Base-by-base conservation (phyloP, 176 grass and related monocot species). In the Elaeis guineensis region DNA sequence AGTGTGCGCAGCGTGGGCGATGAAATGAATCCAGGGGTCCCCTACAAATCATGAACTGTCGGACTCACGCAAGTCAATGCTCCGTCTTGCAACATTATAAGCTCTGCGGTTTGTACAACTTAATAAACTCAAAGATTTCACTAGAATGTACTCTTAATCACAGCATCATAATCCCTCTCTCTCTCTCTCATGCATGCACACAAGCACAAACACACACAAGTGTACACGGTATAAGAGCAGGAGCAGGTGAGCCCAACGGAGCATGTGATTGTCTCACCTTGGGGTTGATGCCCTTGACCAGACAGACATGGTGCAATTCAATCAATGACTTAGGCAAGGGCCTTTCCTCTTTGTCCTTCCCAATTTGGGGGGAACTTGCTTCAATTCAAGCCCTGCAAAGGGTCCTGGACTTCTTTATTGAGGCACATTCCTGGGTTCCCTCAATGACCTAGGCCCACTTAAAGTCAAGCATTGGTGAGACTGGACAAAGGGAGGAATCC, bases 121-220 rank as follows among this genome's bases (percentile, higher is more conserved):
- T 44, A 11, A 44, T 44, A 44, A 44, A 44, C 35, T 44, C 35
- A 14, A 12, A 44, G 35, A 44, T 12, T 44, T 82, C 0, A 83
- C 76, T 17, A 86, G 86, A 16, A 82, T 82, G 66, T 89, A 86
- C 69, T 30, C 61, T 3, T 1, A 53, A 19, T 75, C 54, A 65
- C 85, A 83, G 28, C 28, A 30, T 30, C 35, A 4, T 35, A 86
- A 63, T 65, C 89, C 28, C 61, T 25, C 52, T 53, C 85, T 79
- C 35, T 11, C 54, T 7, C 30, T 44, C 22, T 65, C 35, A 2
- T 12, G 12, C 35, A 39, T 7, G 12, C 1, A 2, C 35, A 12
- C 28, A 29, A 5, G 0, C 35, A 12, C 9, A 30, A 5, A 14
- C 32, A 14, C 9, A 12, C 35, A 12, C 28, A 14, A 44, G 14